phyloP scores from a whole-genome alignment of 2,329 filamentous ascomycete genomes.

The Ceratocystis huliohia region DNA sequence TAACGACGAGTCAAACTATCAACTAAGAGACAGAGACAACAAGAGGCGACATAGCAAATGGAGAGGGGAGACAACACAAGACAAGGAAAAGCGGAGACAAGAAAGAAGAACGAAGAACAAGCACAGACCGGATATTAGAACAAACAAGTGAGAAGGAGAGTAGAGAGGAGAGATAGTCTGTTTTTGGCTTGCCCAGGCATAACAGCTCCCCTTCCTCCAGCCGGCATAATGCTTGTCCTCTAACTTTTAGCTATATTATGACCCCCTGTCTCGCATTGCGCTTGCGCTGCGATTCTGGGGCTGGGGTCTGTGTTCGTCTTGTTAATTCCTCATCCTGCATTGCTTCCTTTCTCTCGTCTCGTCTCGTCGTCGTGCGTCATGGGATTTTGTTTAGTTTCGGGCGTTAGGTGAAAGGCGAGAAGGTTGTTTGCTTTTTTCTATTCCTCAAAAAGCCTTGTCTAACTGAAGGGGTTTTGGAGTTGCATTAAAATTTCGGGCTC shows the following conservation, averaged over 20 bases:
- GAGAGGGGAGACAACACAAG: background rate
- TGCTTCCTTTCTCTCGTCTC: background rate
- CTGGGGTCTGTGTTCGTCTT: too few species aligned
- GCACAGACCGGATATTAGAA: conserved; percentile 2
- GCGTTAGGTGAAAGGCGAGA: background rate
- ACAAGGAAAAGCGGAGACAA: background rate
- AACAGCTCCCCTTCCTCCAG: background rate
- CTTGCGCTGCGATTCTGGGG: too few species aligned
- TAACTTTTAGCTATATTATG: too few species aligned
- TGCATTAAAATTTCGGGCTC: background rate
- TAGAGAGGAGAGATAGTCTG: background rate
- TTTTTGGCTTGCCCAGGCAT: background rate
- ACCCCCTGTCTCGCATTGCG: too few species aligned
- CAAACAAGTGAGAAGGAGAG: background rate
- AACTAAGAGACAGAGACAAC: background rate
- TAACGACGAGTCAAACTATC: conserved; percentile 5
- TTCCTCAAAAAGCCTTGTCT: background rate
- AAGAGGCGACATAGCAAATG: background rate
- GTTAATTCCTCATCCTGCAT: background rate
- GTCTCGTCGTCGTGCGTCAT: background rate
- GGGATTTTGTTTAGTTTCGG: conserved; percentile 1
- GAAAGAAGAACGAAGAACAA: background rate
- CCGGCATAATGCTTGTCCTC: background rate
- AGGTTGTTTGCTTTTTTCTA: background rate
- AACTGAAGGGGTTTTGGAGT: background rate